A percentile compares a stretch with the other conserved stretches of the same genome.
Conservation (phyloP, 139 green algal genomes). For the Spirogloea muscicola region DNA sequence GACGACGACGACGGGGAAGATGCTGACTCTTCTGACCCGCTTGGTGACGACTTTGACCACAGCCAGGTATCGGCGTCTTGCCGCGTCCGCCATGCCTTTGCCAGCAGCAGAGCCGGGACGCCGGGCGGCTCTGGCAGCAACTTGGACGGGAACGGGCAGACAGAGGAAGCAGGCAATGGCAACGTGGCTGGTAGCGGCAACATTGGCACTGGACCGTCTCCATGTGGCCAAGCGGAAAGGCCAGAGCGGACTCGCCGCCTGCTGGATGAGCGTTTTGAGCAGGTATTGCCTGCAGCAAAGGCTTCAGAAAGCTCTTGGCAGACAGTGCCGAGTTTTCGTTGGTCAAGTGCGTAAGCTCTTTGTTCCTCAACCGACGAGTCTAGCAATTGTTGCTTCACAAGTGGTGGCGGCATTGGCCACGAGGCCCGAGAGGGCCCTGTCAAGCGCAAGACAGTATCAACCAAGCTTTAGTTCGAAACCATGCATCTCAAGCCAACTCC, state of each 20-base stretch:
- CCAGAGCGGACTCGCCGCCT: neutral
- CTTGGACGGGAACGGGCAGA: neutral
- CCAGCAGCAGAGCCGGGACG: neutral
- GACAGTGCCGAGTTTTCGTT: too few species aligned
- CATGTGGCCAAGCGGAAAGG: neutral
- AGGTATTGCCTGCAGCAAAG: too few species aligned
- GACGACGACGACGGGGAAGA: conserved; percentile 18
- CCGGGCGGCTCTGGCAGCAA: neutral
- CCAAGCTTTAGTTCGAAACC: neutral
- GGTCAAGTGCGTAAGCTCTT: neutral
- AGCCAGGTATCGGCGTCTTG: neutral
- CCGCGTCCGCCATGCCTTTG: too few species aligned
- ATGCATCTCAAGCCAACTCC: neutral
- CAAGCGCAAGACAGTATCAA: neutral
- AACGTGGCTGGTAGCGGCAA: neutral
- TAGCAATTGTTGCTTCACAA: too few species aligned
- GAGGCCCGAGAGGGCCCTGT: neutral
- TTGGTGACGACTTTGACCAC: too few species aligned
- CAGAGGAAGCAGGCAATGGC: neutral
- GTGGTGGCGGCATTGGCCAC: neutral
- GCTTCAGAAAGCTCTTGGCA: too few species aligned
- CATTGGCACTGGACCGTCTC: neutral
- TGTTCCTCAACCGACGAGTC: neutral
- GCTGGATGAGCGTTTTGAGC: conserved; percentile 42
- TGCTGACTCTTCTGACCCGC: neutral